These are phyloP conservation scores for Adiantum capillusveneris DNA, from an alignment of 75 land plant species.

Conservation along the genomic window DNA sequence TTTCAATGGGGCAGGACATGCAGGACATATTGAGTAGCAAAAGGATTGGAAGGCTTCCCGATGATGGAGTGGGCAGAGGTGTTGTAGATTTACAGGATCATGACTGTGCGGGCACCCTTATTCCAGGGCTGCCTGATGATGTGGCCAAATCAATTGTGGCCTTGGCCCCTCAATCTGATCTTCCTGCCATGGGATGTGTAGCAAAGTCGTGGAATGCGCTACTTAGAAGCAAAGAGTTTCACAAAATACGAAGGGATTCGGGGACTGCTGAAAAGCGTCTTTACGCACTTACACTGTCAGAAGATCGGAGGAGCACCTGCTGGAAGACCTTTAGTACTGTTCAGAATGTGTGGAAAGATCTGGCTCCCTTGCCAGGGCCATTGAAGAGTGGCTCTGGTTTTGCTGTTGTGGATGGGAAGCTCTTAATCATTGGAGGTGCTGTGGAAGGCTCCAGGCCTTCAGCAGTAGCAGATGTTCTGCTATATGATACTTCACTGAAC, in stretches of 20 bases:
- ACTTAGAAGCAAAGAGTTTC: conserved; percentile 54
- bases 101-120: conserved; percentile 20
- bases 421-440: conserved; percentile 56
- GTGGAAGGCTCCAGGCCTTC: conserved; percentile 20
- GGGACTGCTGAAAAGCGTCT: conserved; percentile 61
- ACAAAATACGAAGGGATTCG: conserved; percentile 41
- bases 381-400: conserved; percentile 44
- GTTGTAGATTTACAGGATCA: not conserved
- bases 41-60: too few relatives aligned
- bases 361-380: conserved; percentile 72
- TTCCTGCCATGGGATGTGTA: conserved; percentile 55
- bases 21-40: too few relatives aligned
- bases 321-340: conserved; percentile 47
- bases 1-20: too few relatives aligned
- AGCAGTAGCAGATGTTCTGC: conserved; percentile 48
- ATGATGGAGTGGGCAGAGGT: too few relatives aligned
- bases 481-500: conserved; percentile 67
- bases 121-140: conserved; percentile 89
- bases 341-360: conserved; percentile 15
- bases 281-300: conserved; percentile 39
- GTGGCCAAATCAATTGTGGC: conserved; percentile 65
- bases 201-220: conserved; percentile 61
- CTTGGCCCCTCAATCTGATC: conserved; percentile 46
- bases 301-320: conserved; percentile 28
- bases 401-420: conserved; percentile 53